Evolutionary conservation across 2,329 filamentous ascomycete genomes (phyloP).

Genomic region (Sporothrix variecibatus): DNA sequence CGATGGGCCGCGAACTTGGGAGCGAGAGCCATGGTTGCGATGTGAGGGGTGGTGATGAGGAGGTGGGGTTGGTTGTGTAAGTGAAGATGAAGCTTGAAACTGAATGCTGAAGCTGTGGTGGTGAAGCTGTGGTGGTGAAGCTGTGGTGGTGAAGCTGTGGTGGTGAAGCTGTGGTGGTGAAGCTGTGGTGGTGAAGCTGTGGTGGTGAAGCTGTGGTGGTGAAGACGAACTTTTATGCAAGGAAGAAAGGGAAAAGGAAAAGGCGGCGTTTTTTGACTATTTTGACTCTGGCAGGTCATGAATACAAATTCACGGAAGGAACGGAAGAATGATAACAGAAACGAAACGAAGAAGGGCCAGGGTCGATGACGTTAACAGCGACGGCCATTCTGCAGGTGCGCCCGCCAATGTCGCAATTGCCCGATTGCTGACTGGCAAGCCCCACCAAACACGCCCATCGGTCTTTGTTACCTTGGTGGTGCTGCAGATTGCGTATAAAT

Average conservation of each 20-base stretch:
- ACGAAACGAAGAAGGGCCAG: neutral
- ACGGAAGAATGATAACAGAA: neutral
- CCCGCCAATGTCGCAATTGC: slow-evolving; percentile 5
- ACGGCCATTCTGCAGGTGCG: neutral
- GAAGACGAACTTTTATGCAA: neutral
- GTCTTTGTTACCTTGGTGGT: neutral
- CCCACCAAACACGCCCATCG: neutral
- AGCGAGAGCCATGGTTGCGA: slow-evolving; percentile 65
- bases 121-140: neutral
- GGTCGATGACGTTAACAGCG: slow-evolving; percentile 5
- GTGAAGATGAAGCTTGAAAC: neutral
- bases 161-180: neutral
- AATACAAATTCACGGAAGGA: slow-evolving; percentile 5
- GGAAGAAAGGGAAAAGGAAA: neutral
- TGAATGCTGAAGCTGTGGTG: neutral
- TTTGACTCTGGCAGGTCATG: neutral
- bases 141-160: neutral
- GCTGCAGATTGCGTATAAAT: neutral
- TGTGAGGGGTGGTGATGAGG: neutral
- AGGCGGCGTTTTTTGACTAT: neutral
- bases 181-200: no score
- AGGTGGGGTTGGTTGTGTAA: neutral
- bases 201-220: neutral
- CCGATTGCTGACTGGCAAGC: slow-evolving; percentile 2
- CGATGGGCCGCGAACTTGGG: slow-evolving; percentile 76